phyloP scores from a whole-genome alignment of 192 early-diverging fungal species.

The Backusella mclennaniae region DNA sequence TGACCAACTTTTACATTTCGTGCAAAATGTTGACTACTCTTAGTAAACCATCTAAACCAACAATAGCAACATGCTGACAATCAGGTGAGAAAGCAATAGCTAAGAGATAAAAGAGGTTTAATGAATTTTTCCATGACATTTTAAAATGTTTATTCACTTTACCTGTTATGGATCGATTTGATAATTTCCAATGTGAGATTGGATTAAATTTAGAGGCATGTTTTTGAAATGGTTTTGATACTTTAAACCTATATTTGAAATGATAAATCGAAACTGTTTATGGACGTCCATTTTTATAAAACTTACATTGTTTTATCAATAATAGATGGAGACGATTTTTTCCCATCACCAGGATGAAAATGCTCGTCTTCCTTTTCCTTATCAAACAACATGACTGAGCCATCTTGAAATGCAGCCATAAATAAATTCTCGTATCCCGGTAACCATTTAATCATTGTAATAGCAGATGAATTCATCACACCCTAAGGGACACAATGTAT shows the following conservation, averaged over 20 bases:
- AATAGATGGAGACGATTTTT: background rate
- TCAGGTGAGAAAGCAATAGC: conserved; percentile 89
- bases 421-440: conserved; percentile 84
- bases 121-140: conserved; percentile 1
- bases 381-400: conserved; percentile 83
- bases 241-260: conserved; percentile 36
- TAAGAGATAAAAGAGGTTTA: conserved; percentile 18
- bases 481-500: conserved; percentile 30
- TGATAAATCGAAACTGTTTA: background rate
- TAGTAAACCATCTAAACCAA: conserved; percentile 76
- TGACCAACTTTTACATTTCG: conserved; percentile 46
- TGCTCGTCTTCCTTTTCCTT: conserved; percentile 85
- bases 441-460: conserved; percentile 87
- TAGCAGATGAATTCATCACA: conserved; percentile 62
- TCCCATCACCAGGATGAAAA: conserved; percentile 30
- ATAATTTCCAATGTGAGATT: conserved; percentile 32
- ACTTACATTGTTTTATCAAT: conserved; percentile 4
- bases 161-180: conserved; percentile 31
- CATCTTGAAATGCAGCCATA: conserved; percentile 85
- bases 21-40: conserved; percentile 73
- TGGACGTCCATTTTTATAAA: no score
- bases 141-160: background rate
- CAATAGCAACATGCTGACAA: conserved; percentile 78
- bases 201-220: conserved; percentile 49
- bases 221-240: conserved; percentile 48